These are phyloP conservation scores for Entonaema liquescens DNA, from an alignment of 495 filamentous ascomycete genomes.

Conservation along the genomic window DNA sequence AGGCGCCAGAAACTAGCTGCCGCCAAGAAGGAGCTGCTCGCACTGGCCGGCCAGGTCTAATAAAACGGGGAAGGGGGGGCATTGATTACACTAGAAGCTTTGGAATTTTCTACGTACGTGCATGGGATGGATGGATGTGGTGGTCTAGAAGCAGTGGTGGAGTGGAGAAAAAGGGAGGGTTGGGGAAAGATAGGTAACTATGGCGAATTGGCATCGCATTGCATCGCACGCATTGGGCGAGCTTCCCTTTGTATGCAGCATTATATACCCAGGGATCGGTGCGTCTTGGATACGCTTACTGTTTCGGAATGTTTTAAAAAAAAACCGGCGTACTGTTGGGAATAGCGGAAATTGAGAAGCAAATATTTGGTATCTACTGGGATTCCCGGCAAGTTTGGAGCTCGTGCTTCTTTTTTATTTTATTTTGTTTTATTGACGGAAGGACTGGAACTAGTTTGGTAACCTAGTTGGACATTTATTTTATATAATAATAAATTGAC, in stretches of 20 bases:
- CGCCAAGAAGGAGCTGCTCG: conserved; percentile 50
- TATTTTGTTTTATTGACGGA: background rate
- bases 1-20: conserved; percentile 48
- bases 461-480: background rate
- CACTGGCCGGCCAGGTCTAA: conserved; percentile 37
- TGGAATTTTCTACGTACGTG: background rate
- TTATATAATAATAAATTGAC: conserved; percentile 14
- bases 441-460: conserved; percentile 2
- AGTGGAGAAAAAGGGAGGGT: background rate
- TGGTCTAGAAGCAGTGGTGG: background rate
- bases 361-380: background rate
- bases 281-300: conserved; percentile 39
- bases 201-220: background rate
- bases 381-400: conserved; percentile 10
- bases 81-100: background rate
- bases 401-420: conserved; percentile 17
- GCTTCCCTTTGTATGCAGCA: conserved; percentile 33
- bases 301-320: conserved; percentile 41
- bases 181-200: background rate
- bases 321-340: conserved; percentile 33
- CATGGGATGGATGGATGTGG: no score
- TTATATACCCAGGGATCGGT: conserved; percentile 38
- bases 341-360: conserved; percentile 19
- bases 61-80: no score
- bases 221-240: background rate